Evolutionary conservation across 1,284 basidiomycete species (phyloP), one percentile per base, ranked within the genome.

Genomic region (Meira miltonrushii): DNA sequence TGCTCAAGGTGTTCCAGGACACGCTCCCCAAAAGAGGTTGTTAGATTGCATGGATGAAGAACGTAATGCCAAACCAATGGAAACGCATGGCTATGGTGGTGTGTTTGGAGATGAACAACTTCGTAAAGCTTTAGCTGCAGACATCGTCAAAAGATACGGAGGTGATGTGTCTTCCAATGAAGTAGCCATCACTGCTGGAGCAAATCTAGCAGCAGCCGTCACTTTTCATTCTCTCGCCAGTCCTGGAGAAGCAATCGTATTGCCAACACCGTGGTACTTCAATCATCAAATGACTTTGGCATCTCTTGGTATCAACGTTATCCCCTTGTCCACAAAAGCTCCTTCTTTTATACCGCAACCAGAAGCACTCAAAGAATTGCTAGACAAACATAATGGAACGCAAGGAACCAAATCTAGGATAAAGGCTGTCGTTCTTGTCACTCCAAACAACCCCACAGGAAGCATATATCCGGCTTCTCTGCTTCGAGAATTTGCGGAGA

Each of bases 241-340:
- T 62, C 80, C 84, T 1, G 87, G 87, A 0, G 87, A 89, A 61
- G 87, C 88, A 64, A 81, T 91, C 43, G 86, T 94, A 52, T 78
- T 92, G 13, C 89, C 90, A 6, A 81, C 87, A 0, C 90, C 90
- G 10, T 88, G 87, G 87, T 53, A 53, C 39, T 53, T 53, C 25
- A 53, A 53, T 46, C 64, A 68, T 55, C 50, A 61, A 28, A 92
- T 91, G 89, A 84, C 84, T 0, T 80, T 93, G 64, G 50, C 65
- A 1, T 62, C 70, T 2, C 61, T 71, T 15, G 64, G 64, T n/a
- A 68, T 74, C 11, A 82, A 82, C 55, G 78, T 85, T 1, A 80
- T 89, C 2, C 82, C 86, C 0, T 80, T 92, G 37, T 81, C 82
- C n/a, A 85, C 86, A 1, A 79, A 79, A 21, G 78, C 85, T 0